phyloP scores from a whole-genome alignment of 2,329 filamentous ascomycete species.

The Pseudocercospora macadamiae region DNA sequence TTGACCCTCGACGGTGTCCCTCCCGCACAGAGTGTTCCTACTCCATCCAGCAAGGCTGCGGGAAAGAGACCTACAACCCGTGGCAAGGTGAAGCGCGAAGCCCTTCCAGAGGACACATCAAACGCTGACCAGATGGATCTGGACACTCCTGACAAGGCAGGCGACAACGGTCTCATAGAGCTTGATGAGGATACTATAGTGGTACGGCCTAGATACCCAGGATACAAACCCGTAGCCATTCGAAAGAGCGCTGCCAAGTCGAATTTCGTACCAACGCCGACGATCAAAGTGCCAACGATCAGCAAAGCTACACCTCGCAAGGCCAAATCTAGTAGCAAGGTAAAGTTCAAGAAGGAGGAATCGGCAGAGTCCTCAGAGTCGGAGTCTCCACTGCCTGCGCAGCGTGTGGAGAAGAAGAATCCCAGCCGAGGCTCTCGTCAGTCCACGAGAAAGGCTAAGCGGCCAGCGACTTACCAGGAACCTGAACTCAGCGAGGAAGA shows the following conservation, averaged over 20 bases:
- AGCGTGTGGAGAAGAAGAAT: background rate
- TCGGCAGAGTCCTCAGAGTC: background rate
- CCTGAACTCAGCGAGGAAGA: background rate
- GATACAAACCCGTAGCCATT: background rate
- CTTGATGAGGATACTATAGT: background rate
- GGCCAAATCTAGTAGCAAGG: background rate
- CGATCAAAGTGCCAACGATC: background rate
- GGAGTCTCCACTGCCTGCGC: background rate
- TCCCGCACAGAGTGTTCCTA: background rate
- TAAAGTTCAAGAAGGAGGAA: background rate
- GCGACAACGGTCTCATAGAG: background rate
- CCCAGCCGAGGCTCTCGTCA: background rate
- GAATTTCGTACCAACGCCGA: background rate
- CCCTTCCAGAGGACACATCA: background rate
- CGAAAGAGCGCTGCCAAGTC: background rate
- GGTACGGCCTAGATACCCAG: background rate
- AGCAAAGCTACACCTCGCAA: background rate
- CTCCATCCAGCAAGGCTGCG: background rate
- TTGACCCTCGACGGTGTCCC: background rate
- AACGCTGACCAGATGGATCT: background rate
- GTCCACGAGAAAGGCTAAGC: slow-evolving; percentile 4
- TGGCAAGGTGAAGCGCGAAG: background rate
- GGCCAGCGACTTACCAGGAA: background rate
- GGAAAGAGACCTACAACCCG: background rate
- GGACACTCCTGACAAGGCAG: background rate